Conservation (phyloP, 2,329 filamentous ascomycete genomes). For the Drechmeria coniospora region DNA sequence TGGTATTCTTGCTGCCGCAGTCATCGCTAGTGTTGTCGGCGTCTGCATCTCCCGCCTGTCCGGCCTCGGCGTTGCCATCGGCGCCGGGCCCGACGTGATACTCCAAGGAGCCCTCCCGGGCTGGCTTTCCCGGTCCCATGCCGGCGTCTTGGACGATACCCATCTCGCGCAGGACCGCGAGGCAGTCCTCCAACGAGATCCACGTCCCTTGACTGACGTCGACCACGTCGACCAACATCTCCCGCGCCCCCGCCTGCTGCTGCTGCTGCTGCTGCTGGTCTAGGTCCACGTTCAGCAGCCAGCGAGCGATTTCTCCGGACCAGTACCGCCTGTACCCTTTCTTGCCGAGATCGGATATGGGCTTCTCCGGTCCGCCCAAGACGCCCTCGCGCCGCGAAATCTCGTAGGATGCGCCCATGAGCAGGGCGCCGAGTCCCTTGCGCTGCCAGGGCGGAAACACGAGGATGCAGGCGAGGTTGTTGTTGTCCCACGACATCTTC, state of each 20-base stretch:
- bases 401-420: constrained; percentile 91
- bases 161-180: constrained; percentile 68
- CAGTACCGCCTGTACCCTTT: constrained; percentile 77
- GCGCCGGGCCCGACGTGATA: too few species aligned
- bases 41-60: too few species aligned
- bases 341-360: constrained; percentile 70
- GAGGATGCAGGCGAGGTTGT: constrained; percentile 92
- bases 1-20: too few species aligned
- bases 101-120: constrained; percentile 8
- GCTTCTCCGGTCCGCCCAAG: constrained; percentile 86
- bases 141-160: constrained; percentile 47
- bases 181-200: constrained; percentile 73
- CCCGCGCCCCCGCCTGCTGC: constrained; percentile 7
- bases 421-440: constrained; percentile 69
- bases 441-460: constrained; percentile 93
- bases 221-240: constrained; percentile 47
- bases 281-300: constrained; percentile 33
- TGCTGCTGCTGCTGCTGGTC: constrained; percentile 8
- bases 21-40: too few species aligned
- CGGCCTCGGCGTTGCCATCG: constrained; percentile 7
- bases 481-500: constrained; percentile 97
- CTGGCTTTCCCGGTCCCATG: constrained; percentile 25
- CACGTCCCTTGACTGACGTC: constrained; percentile 65
- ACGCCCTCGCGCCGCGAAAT: constrained; percentile 71
- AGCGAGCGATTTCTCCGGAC: constrained; percentile 70